phyloP scores from a whole-genome alignment of 139 green algal genomes.

The Auxenochlorella pyrenoidosa region DNA sequence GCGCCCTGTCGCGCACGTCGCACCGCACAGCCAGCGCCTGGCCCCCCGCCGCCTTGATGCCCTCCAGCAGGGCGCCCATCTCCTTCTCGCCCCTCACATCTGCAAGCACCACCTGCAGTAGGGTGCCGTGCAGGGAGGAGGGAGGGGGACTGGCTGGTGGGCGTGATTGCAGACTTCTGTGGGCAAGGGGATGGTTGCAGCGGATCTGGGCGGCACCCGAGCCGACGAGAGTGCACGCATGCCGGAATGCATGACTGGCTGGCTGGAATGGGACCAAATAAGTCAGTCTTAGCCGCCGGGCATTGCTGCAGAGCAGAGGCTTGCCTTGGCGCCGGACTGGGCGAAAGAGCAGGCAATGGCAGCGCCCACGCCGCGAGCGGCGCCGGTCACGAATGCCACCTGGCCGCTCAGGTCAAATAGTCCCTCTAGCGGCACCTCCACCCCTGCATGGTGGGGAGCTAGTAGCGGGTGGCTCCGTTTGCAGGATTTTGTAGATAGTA shows the following conservation, averaged over 20 bases:
- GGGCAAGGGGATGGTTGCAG: no score
- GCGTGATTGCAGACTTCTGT: no score
- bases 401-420: background rate
- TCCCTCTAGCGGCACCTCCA: background rate
- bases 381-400: background rate
- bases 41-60: background rate
- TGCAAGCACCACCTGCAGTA: background rate
- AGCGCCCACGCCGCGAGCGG: background rate
- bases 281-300: no score
- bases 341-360: background rate
- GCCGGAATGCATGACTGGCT: no score
- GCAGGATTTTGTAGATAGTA: no score
- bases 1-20: constrained; percentile 87
- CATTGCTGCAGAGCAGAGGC: no score
- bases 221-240: background rate
- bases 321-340: background rate
- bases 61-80: background rate
- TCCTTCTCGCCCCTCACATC: background rate
- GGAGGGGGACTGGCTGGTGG: no score
- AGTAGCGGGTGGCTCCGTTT: no score
- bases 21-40: constrained; percentile 82
- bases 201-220: no score
- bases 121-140: no score
- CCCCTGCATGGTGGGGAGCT: no score
- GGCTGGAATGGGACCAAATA: background rate